phyloP scores from a whole-genome alignment of 352 stramenopile genomes.

The Phytophthora litchii region DNA sequence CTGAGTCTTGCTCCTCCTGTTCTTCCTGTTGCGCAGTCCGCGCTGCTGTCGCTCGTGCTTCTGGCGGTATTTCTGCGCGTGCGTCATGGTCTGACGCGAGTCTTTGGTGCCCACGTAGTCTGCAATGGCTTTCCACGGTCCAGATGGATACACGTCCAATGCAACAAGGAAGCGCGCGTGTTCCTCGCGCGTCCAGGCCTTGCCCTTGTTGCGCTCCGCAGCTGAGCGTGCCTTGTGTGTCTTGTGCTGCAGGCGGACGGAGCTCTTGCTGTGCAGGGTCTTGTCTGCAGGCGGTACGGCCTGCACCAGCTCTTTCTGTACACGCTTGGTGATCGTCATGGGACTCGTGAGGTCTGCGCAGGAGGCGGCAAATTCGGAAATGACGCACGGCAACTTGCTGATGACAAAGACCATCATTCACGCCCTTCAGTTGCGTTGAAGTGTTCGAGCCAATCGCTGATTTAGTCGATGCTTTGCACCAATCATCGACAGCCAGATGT shows the following conservation, averaged over 20 bases:
- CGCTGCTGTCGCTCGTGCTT: slow-evolving; percentile 66
- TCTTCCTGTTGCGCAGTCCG: slow-evolving; percentile 47
- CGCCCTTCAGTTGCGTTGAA: slow-evolving; percentile 13
- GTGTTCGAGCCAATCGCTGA: slow-evolving; percentile 5
- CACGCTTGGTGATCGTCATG: slow-evolving; percentile 68
- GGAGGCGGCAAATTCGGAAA: slow-evolving; percentile 29
- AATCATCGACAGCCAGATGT: slow-evolving; percentile 1
- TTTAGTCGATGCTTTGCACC: neutral
- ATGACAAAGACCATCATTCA: slow-evolving; percentile 22
- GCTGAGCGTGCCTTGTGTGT: slow-evolving; percentile 26
- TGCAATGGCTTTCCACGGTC: slow-evolving; percentile 66
- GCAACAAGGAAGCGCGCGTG: slow-evolving; percentile 67
- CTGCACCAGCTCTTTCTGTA: slow-evolving; percentile 57
- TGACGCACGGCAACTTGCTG: slow-evolving; percentile 10
- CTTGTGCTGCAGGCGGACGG: neutral
- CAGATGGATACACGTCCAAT: slow-evolving; percentile 54
- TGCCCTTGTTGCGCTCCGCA: slow-evolving; percentile 56
- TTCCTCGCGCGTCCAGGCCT: slow-evolving; percentile 59
- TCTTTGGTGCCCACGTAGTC: slow-evolving; percentile 69
- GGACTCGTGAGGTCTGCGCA: neutral
- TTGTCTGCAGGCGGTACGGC: slow-evolving; percentile 37
- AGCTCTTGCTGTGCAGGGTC: slow-evolving; percentile 20
- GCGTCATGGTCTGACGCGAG: slow-evolving; percentile 93
- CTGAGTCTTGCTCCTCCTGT: slow-evolving; percentile 26
- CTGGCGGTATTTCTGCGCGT: slow-evolving; percentile 81